phyloP scores from a whole-genome alignment of 129 eudicot species.

The Cynara cardunculus region DNA sequence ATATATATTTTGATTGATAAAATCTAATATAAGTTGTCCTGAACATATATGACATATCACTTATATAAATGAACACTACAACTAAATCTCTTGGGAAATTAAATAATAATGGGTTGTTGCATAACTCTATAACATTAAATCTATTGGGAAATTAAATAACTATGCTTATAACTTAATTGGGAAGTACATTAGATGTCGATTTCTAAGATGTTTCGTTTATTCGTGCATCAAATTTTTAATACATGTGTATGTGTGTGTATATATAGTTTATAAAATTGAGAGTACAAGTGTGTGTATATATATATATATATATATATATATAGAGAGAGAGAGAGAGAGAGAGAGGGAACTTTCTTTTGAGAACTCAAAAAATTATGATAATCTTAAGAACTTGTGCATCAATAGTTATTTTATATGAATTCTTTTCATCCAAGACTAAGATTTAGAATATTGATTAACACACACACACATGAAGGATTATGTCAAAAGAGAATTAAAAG shows the following conservation, averaged over 20 bases:
- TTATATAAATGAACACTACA: neutral
- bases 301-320: too few relatives aligned
- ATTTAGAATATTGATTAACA: too few relatives aligned
- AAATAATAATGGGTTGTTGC: neutral
- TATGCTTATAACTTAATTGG: neutral
- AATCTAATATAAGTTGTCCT: neutral
- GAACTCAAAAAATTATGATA: too few relatives aligned
- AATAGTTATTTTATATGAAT: too few relatives aligned
- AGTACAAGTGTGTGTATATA: too few relatives aligned
- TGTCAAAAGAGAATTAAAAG: too few relatives aligned
- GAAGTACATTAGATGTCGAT: neutral
- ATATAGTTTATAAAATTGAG: too few relatives aligned
- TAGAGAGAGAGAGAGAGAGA: too few relatives aligned
- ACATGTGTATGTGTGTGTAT: neutral
- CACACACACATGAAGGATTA: too few relatives aligned
- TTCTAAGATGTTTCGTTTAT: constrained; percentile 11
- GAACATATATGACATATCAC: neutral
- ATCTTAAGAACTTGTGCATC: too few relatives aligned
- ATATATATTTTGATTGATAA: neutral
- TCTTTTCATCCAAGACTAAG: too few relatives aligned
- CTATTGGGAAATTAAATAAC: neutral
- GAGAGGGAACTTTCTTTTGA: too few relatives aligned
- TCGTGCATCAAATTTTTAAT: neutral
- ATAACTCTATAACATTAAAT: neutral
- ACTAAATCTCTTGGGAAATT: neutral